Conservation (phyloP, 179 eudicot species). For the Camellia oleifera region DNA sequence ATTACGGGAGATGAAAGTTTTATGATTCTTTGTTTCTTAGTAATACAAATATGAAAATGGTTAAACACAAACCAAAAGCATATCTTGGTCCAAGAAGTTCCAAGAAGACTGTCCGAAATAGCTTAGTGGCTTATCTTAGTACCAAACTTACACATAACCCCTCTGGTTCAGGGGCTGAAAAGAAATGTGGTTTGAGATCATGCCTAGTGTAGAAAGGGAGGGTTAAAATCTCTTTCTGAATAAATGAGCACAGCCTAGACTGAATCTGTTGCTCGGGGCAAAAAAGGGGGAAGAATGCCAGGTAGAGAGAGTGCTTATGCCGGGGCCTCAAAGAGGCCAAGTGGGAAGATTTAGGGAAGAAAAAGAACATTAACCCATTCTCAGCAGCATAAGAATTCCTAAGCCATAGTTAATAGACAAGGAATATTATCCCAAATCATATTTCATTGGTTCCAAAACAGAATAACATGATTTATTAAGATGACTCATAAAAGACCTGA, state of each 20-base stretch:
- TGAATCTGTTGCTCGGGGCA: no score
- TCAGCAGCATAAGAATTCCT: neutral
- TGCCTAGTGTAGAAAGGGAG: no score
- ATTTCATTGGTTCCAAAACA: neutral
- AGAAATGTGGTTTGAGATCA: no score
- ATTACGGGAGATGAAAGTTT: neutral
- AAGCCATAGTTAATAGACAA: neutral
- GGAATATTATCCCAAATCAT: constrained; percentile 8
- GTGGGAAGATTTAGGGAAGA: no score
- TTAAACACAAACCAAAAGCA: neutral
- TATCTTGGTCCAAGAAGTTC: neutral
- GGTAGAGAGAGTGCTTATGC: no score
- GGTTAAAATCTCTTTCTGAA: no score
- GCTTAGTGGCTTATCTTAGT: no score
- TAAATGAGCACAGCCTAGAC: no score
- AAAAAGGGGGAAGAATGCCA: no score
- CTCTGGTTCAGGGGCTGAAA: neutral
- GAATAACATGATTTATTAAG: neutral
- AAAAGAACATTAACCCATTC: neutral
- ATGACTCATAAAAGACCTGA: constrained; percentile 49
- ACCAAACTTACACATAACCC: no score
- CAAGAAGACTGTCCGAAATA: no score
- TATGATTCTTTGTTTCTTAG: neutral
- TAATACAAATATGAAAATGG: neutral
- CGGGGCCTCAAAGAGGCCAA: no score